Evolutionary conservation across 768 basidiomycete genomes (phyloP).

Genomic region (Leccinum imitatum): DNA sequence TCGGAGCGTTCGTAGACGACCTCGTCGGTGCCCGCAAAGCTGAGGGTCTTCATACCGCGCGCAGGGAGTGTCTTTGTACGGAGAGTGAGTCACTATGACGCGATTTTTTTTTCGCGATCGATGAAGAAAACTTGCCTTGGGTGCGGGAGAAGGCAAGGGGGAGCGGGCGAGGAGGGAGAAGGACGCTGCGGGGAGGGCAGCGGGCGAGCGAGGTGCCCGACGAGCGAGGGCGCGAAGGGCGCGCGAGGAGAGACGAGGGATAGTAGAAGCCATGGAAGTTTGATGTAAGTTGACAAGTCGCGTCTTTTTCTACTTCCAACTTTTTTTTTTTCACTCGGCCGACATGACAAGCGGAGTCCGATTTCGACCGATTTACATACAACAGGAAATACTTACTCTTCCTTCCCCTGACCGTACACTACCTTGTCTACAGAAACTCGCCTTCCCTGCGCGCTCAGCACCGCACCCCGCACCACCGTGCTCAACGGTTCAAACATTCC

Average conservation of each 20-base stretch:
- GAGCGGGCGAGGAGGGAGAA: conserved; percentile 67
- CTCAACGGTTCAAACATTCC: conserved; percentile 68
- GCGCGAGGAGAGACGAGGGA: conserved; percentile 59
- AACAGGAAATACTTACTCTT: conserved; percentile 12
- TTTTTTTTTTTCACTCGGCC: conserved; percentile 11
- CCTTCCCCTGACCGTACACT: conserved; percentile 42
- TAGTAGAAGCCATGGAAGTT: conserved; percentile 55
- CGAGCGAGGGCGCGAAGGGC: conserved; percentile 65
- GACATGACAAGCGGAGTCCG: conserved; percentile 6
- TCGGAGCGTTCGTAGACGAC: conserved; percentile 93
- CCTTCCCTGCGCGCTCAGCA: conserved; percentile 39
- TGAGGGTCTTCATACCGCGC: conserved; percentile 91
- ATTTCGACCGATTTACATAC: conserved; percentile 11
- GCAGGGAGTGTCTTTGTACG: conserved; percentile 40
- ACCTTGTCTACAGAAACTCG: conserved; percentile 38
- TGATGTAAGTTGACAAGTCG: conserved; percentile 19
- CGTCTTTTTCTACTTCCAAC: conserved; percentile 18
- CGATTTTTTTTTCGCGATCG: conserved; percentile 21
- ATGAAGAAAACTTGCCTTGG: conserved; percentile 32
- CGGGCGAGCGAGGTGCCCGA: conserved; percentile 53
- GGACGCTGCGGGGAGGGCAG: conserved; percentile 51
- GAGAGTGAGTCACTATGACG: conserved; percentile 4
- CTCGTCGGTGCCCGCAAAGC: conserved; percentile 94
- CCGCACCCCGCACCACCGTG: conserved; percentile 45
- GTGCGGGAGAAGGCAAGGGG: conserved; percentile 26